phyloP scores from a whole-genome alignment of 306 rosid species.

The Lathyrus tuberosus region DNA sequence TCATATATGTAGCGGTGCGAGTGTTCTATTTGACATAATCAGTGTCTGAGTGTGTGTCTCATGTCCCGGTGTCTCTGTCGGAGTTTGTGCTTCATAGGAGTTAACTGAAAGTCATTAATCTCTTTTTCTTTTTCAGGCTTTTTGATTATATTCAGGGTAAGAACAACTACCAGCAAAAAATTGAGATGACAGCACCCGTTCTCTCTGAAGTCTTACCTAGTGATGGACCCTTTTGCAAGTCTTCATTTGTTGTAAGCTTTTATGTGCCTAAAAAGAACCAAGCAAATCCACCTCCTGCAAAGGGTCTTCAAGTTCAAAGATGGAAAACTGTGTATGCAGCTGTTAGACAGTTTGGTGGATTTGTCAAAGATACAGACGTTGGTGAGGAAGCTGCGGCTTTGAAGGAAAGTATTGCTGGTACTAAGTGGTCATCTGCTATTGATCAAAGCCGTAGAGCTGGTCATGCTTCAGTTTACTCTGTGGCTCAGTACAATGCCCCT shows the following conservation, averaged over 20 bases:
- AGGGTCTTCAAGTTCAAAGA: conserved; percentile 66
- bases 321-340: conserved; percentile 66
- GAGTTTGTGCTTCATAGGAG: too few relatives aligned
- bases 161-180: conserved; percentile 58
- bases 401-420: conserved; percentile 63
- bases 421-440: conserved; percentile 67
- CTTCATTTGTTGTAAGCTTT: conserved; percentile 80
- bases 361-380: conserved; percentile 53
- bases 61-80: too few relatives aligned
- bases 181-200: conserved; percentile 91
- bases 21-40: too few relatives aligned
- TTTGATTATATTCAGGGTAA: conserved; percentile 81
- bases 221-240: conserved; percentile 78
- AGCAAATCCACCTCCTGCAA: conserved; percentile 73
- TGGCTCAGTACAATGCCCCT: conserved; percentile 84
- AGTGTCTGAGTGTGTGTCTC: too few relatives aligned
- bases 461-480: conserved; percentile 55
- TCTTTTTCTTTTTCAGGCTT: conserved; percentile 47
- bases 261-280: conserved; percentile 75
- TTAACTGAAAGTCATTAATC: neutral
- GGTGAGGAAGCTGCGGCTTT: conserved; percentile 73
- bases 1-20: too few relatives aligned
- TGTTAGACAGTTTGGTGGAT: conserved; percentile 70
- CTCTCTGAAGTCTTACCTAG: conserved; percentile 61
- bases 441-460: conserved; percentile 49